Base-by-base conservation (phyloP, 1,139 yeast species). In the Geotrichum cucujoidarum region DNA sequence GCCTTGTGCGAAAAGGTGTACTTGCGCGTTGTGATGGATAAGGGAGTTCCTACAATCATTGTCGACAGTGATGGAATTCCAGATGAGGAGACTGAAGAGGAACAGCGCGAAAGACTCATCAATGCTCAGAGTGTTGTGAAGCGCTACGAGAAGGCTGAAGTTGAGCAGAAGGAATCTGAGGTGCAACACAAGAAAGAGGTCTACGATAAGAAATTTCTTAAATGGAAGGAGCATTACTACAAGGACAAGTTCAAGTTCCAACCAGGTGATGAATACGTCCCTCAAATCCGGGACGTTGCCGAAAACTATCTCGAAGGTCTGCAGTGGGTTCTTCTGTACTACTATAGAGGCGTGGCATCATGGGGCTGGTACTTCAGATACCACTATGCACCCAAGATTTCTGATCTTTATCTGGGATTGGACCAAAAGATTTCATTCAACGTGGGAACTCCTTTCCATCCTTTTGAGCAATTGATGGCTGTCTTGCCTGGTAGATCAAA, bases 381-480 rank as follows among this genome's bases (percentile, higher is more conserved):
- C 66, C 96, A 90, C 65, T 90, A 90, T 66, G 78, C 97, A 11
- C 97, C 97, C 47, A 79, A 95, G 69, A 87, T 90, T 55, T 86
- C 96, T 3, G 97, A 90, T 66, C 75, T 90, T 55, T 67, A 76
- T 27, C 71, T 75, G 53, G 97, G 96, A 36, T 70, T 90, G 47
- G 75, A 77, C 40, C 78, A 75, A 47, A 68, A 75, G 50, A 74
- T 87, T 51, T 65, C 72, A 29, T 90, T 90, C 60, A 80, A 82
- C 17, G 67, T 75, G 57, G 90, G 95, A 4, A 63, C 67, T 11
- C 98, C 98, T 0, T 89, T 92, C 70, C 79, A 74, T 52, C 98
- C 99, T 8, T 92, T 88, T 67, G 95, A 92, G 64, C 99, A 94
- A 70, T 76, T 94, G 60, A 92, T 94, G 99, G 95, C 97, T 13